A percentile compares a stretch with the other conserved stretches of the same genome.
Conservation (phyloP, 768 basidiomycete species). For the Rhodotorula babjevae region DNA sequence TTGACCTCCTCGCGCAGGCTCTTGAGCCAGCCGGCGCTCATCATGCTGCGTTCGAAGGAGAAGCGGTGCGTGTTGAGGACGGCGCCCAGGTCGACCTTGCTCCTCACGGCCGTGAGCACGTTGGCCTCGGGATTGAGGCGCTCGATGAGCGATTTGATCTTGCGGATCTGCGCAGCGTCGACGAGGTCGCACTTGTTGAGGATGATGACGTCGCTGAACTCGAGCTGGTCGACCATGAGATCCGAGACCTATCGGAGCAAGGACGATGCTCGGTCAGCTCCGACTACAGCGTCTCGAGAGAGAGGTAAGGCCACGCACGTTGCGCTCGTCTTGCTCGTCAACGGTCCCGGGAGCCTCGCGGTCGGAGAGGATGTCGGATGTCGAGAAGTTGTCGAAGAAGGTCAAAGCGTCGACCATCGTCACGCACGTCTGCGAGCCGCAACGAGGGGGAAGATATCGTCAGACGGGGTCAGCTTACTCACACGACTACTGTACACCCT, state of each 20-base stretch:
- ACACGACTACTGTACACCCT: no score
- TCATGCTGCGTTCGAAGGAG: constrained; percentile 43
- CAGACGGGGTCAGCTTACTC: no score
- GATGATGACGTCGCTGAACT: constrained; percentile 47
- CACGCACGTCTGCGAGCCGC: constrained; percentile 40
- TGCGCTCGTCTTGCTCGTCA: constrained; percentile 46
- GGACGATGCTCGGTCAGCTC: no score
- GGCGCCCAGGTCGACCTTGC: constrained; percentile 42
- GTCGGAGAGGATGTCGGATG: constrained; percentile 47
- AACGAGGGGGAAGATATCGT: no score
- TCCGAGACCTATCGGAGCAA: not conserved
- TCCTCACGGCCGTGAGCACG: constrained; percentile 24
- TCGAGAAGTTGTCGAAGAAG: constrained; percentile 45
- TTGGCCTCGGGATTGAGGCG: constrained; percentile 45
- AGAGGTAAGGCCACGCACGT: no score
- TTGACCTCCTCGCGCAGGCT: constrained; percentile 44
- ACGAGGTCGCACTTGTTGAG: constrained; percentile 47
- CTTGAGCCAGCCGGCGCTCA: constrained; percentile 44
- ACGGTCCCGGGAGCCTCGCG: constrained; percentile 43
- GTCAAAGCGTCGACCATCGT: constrained; percentile 45
- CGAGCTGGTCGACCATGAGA: constrained; percentile 46
- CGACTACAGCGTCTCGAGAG: no score
- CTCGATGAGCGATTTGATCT: constrained; percentile 41
- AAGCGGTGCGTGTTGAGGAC: constrained; percentile 46
- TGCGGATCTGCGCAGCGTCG: constrained; percentile 29